Evolutionary conservation across 331 rosid genomes (phyloP).

Genomic region (Rhamnella rubrinervis): DNA sequence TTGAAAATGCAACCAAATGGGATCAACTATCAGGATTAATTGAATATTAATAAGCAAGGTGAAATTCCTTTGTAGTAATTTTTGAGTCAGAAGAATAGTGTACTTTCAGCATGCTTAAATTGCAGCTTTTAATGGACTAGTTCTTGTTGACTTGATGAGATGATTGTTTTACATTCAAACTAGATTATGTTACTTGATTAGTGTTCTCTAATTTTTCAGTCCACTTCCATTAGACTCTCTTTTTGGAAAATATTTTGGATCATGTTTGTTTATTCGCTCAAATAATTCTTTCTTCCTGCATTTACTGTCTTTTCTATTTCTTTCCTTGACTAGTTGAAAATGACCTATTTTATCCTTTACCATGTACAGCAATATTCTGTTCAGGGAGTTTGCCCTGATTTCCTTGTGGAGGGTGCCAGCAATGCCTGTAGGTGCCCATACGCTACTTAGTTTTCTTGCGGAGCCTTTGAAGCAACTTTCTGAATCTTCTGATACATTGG

Average conservation of each 20-base stretch:
- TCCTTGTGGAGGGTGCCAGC: constrained; percentile 98
- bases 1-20: too few species aligned
- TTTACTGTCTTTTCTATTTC: constrained; percentile 16
- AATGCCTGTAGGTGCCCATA: constrained; percentile 94
- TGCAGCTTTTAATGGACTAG: not conserved
- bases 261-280: not conserved
- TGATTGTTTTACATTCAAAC: not conserved
- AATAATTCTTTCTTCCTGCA: not conserved
- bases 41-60: too few species aligned
- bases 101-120: not conserved
- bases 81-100: not conserved
- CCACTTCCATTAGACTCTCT: too few species aligned
- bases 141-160: not conserved
- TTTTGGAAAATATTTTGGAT: not conserved
- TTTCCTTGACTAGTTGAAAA: constrained; percentile 18
- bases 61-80: not conserved
- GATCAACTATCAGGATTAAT: too few species aligned
- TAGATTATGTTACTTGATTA: not conserved
- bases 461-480: constrained; percentile 91
- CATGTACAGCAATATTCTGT: constrained; percentile 69
- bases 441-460: constrained; percentile 84
- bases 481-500: constrained; percentile 58
- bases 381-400: constrained; percentile 93
- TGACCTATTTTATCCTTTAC: constrained; percentile 18
- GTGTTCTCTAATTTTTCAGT: not conserved